These are phyloP conservation scores for Conringia planisiliqua DNA, from an alignment of 345 rosid species.

Conservation along the genomic window DNA sequence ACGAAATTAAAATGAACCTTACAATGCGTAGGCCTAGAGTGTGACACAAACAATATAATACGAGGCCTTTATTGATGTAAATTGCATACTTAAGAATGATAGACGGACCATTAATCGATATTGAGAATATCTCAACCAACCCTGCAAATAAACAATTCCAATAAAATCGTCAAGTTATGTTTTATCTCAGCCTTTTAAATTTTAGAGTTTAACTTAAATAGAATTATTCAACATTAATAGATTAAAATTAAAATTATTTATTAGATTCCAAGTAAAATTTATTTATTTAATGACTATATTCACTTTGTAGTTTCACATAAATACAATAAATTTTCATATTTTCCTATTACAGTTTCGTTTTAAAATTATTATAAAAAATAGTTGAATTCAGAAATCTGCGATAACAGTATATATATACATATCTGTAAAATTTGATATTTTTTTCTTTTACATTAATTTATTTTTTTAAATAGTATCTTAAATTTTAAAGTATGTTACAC, in stretches of 20 bases:
- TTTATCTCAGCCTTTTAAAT: not conserved
- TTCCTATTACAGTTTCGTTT: not conserved
- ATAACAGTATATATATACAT: too few relatives aligned
- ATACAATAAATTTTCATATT: not conserved
- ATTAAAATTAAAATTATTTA: too few relatives aligned
- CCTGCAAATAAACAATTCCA: not conserved
- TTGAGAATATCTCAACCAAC: conserved; percentile 16
- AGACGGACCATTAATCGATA: not conserved
- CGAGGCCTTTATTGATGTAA: conserved; percentile 1
- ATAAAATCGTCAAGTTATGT: not conserved
- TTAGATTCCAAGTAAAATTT: not conserved
- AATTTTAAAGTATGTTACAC: not conserved
- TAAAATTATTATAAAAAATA: not conserved
- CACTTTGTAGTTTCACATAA: not conserved
- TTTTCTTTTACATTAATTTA: not conserved
- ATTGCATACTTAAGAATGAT: not conserved
- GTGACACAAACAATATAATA: not conserved
- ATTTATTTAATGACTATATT: not conserved
- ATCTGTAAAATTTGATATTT: too few relatives aligned
- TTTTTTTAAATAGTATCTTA: not conserved
- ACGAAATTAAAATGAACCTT: not conserved
- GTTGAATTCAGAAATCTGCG: not conserved
- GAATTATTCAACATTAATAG: not conserved
- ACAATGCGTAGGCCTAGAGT: not conserved
- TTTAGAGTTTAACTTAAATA: not conserved